Evolutionary conservation across 768 basidiomycete species (phyloP).

Genomic region (Lactifluus echinatus): DNA sequence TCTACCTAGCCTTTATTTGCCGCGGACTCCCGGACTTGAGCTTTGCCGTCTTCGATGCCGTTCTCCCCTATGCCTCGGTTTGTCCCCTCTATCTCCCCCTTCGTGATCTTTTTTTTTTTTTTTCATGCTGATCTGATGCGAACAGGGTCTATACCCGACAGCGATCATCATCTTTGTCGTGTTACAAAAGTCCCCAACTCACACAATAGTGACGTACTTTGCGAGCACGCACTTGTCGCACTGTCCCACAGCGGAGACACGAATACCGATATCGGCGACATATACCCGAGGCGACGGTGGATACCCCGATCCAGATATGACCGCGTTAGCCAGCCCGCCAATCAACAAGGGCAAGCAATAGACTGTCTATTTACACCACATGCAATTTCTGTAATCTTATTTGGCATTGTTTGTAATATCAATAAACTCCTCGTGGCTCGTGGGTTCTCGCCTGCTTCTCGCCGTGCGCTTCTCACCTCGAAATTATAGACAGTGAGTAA

Average conservation of each 20-base stretch:
- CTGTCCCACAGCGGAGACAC: not conserved
- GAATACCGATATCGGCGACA: not conserved
- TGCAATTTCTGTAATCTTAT: not conserved
- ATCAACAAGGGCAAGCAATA: not conserved
- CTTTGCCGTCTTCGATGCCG: conserved; percentile 8
- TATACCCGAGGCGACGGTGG: not conserved
- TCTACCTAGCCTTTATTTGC: conserved; percentile 7
- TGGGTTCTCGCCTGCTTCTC: no score
- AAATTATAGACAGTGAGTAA: no score
- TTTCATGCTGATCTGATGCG: not conserved
- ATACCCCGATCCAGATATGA: not conserved
- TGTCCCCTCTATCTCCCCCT: not conserved
- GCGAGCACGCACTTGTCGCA: not conserved
- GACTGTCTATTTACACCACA: not conserved
- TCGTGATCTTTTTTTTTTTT: not conserved
- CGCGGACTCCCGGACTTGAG: conserved; percentile 1
- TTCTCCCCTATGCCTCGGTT: conserved; percentile 6
- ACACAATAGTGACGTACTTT: not conserved
- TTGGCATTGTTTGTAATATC: not conserved
- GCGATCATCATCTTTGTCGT: conserved; percentile 9
- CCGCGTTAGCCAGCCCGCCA: not conserved
- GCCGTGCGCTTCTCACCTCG: no score
- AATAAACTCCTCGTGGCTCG: not conserved
- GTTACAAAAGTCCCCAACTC: conserved; percentile 6
- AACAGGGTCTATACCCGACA: conserved; percentile 10